A percentile compares a stretch with the other conserved stretches of the same genome.
These are phyloP conservation scores for Clitoria ternatea DNA, from an alignment of 306 rosid genomes.

Conservation along the genomic window DNA sequence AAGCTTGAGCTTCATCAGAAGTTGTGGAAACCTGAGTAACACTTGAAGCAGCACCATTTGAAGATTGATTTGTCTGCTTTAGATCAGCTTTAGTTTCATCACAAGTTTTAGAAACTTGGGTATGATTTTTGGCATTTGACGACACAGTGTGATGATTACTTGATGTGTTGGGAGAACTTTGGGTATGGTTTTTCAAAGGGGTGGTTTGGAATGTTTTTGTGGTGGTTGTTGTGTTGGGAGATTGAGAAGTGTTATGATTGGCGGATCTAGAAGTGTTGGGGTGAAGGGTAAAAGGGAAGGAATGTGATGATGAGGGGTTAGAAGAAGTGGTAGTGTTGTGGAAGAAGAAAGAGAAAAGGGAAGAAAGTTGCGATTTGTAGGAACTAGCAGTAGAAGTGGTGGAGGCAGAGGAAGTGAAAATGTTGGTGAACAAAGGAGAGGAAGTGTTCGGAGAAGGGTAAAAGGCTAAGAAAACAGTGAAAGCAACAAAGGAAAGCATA, in stretches of 20 bases:
- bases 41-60: no score
- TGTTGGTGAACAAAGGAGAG: slow-evolving; percentile 58
- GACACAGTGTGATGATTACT: background rate
- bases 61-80: slow-evolving; percentile 38
- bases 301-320: background rate
- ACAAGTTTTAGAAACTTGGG: slow-evolving; percentile 1
- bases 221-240: slow-evolving; percentile 5
- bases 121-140: slow-evolving; percentile 3
- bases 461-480: slow-evolving; percentile 66
- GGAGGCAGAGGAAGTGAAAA: slow-evolving; percentile 33
- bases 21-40: no score
- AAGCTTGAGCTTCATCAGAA: slow-evolving; percentile 12
- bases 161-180: background rate
- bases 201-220: background rate
- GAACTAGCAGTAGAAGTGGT: slow-evolving; percentile 6
- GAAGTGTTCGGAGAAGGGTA: slow-evolving; percentile 51
- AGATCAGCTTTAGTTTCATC: slow-evolving; percentile 5
- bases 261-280: slow-evolving; percentile 47
- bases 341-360: slow-evolving; percentile 45
- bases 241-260: slow-evolving; percentile 27
- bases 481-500: slow-evolving; percentile 48
- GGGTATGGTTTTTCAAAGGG: slow-evolving; percentile 31
- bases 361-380: slow-evolving; percentile 46
- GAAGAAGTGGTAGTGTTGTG: slow-evolving; percentile 39
- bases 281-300: background rate